Evolutionary conservation across 768 basidiomycete species (phyloP), one percentile per base, ranked within the genome.

Genomic region (Boletus rubroflammeus): DNA sequence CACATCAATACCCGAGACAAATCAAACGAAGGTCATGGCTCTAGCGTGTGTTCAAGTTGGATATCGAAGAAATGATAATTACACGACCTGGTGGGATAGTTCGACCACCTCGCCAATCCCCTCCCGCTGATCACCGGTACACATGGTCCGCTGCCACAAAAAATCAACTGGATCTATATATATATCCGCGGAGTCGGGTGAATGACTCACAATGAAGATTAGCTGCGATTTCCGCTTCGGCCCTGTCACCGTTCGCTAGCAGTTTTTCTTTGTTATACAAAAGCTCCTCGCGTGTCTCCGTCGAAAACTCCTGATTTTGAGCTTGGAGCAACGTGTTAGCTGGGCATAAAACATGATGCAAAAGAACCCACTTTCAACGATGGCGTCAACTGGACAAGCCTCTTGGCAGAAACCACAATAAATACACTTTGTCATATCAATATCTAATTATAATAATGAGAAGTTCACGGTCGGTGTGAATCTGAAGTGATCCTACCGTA

Each of bases 331-430:
- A 51, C 11, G 23, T 26, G 44, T 61, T 46, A 40, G 41, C 38
- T 7, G 42, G 31, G 34, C 25, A 55, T 51, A 26, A 51, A 50
- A 41, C n/a, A 53, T 32, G 42, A 57, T 45, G 62, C 51, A 48
- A 43, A 25, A 25, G 47, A 39, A 76, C 92, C 60, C 68, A 96
- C 95, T 96, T 78, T 98, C 97, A 51, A 99, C 97, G 64, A 99
- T 98, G 55, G 97, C 97, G 74, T 98, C 97, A 53, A 98, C 97
- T 2, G 97, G 97, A 71, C 97, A 99, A 29, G 97, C 97, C 75
- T 98, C 97, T 74, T 98, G 96, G 73, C 97, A 98, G 80, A 98
- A 98, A 50, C 97, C 97, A 73, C 97, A 99, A 78, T 99, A 99
- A 67, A 99, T 99, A 75, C 97, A 98, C 80, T 95, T 98, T 55